phyloP scores from a whole-genome alignment of 163 green algal species.

The Chlorella variabilis region DNA sequence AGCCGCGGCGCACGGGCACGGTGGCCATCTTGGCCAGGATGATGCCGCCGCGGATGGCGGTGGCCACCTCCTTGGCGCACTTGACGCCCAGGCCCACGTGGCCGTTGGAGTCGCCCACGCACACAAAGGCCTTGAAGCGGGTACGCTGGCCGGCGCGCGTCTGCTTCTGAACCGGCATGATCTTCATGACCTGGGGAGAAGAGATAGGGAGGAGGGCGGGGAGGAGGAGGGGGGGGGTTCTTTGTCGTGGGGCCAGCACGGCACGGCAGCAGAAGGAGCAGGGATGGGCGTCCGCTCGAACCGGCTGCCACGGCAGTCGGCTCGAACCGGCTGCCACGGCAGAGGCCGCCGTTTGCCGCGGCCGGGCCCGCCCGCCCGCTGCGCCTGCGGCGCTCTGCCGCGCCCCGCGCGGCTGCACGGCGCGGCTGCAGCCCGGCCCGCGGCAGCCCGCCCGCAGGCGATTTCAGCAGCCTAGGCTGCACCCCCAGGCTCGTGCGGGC shows the following conservation, averaged over 20 bases:
- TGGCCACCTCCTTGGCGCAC: conserved; percentile 96
- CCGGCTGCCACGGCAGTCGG: too few species aligned
- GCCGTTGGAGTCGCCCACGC: conserved; percentile 98
- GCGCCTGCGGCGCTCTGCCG: too few species aligned
- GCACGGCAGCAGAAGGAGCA: background rate
- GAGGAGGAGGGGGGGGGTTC: background rate
- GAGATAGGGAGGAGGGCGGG: background rate
- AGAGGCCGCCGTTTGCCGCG: too few species aligned
- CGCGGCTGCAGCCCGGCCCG: too few species aligned
- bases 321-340: too few species aligned
- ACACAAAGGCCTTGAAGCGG: conserved; percentile 99
- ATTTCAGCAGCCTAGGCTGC: too few species aligned
- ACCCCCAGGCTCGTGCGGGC: too few species aligned
- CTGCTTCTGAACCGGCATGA: conserved; percentile 99
- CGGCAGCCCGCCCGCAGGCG: too few species aligned
- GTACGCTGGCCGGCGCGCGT: conserved; percentile 98
- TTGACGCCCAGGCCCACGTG: conserved; percentile 99
- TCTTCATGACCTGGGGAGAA: conserved; percentile 98
- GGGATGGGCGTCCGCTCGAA: too few species aligned
- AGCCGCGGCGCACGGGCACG: conserved; percentile 95
- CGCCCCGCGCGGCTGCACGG: too few species aligned
- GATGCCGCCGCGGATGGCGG: conserved; percentile 89
- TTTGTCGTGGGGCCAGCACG: too few species aligned
- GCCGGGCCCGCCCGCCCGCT: too few species aligned
- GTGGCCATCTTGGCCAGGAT: conserved; percentile 97